phyloP scores from a whole-genome alignment of 768 basidiomycete species.

The Flagelloscypha sp. region DNA sequence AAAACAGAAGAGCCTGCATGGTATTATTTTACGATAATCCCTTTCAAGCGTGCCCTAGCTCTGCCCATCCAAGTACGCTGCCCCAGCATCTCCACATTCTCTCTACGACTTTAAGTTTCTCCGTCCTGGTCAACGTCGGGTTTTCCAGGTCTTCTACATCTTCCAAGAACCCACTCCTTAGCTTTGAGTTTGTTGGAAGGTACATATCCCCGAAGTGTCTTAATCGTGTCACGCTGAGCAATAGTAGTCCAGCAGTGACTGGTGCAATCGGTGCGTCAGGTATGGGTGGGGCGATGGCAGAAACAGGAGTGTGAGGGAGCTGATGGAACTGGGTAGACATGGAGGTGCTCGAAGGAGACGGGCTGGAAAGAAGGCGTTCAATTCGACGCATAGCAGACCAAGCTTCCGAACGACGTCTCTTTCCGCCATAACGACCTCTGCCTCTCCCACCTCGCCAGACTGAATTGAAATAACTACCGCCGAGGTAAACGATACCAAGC shows the following conservation, averaged over 20 bases:
- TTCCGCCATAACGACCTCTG: slow-evolving; percentile 50
- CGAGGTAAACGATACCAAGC: slow-evolving; percentile 67
- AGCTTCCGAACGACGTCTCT: slow-evolving; percentile 38
- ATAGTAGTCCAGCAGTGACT: slow-evolving; percentile 63
- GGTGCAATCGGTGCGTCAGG: slow-evolving; percentile 31
- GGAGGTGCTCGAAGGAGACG: slow-evolving; percentile 47
- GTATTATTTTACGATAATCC: too few relatives aligned
- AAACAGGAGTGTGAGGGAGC: slow-evolving; percentile 7
- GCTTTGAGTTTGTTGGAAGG: slow-evolving; percentile 49
- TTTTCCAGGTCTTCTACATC: slow-evolving; percentile 82
- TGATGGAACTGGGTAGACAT: slow-evolving; percentile 35
- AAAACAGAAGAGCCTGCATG: too few relatives aligned
- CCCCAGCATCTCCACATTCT: slow-evolving; percentile 91
- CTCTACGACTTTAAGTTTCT: slow-evolving; percentile 72
- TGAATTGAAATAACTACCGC: slow-evolving; percentile 42
- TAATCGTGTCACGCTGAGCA: slow-evolving; percentile 62
- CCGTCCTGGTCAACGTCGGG: slow-evolving; percentile 52
- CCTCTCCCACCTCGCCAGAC: slow-evolving; percentile 45
- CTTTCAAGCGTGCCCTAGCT: too few relatives aligned
- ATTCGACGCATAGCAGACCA: slow-evolving; percentile 67
- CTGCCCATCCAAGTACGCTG: slow-evolving; percentile 56
- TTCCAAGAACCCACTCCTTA: slow-evolving; percentile 75
- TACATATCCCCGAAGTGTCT: slow-evolving; percentile 52
- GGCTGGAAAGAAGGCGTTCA: not conserved
- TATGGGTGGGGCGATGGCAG: slow-evolving; percentile 7